These are phyloP conservation scores for Calonectria pauciramosa DNA, from an alignment of 2,329 filamentous ascomycete species.

Conservation along the genomic window DNA sequence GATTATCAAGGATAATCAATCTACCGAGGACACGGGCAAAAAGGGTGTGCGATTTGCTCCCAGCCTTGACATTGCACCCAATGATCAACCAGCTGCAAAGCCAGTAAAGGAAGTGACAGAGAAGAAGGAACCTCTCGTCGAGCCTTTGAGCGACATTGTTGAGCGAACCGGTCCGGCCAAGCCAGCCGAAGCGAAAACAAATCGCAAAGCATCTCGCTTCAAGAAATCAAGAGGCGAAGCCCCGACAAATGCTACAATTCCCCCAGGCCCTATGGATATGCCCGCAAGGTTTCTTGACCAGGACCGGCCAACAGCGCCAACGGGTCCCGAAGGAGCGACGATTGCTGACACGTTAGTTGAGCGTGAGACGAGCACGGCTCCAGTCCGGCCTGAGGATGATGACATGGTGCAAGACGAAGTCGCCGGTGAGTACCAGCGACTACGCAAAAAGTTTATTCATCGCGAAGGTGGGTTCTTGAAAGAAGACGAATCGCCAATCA, in stretches of 20 bases:
- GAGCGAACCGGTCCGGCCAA: conserved; percentile 57
- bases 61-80: conserved; percentile 76
- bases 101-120: conserved; percentile 27
- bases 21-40: conserved; percentile 50
- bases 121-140: conserved; percentile 52
- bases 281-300: conserved; percentile 56
- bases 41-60: conserved; percentile 89
- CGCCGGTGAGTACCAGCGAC: conserved; percentile 83
- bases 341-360: conserved; percentile 74
- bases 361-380: conserved; percentile 55
- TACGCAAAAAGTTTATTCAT: conserved; percentile 87
- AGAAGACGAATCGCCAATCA: conserved; percentile 76
- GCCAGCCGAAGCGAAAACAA: conserved; percentile 48
- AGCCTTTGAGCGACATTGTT: conserved; percentile 67
- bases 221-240: conserved; percentile 56
- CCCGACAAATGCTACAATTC: conserved; percentile 36
- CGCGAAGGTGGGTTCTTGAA: conserved; percentile 85
- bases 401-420: conserved; percentile 81
- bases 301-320: conserved; percentile 56
- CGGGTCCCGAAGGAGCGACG: conserved; percentile 66
- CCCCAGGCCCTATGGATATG: conserved; percentile 61
- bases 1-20: conserved; percentile 49
- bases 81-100: conserved; percentile 40
- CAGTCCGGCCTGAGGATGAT: conserved; percentile 71
- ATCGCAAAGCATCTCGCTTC: conserved; percentile 65